Evolutionary conservation across 192 early-diverging fungal genomes (phyloP), one percentile per base, ranked within the genome.

Genomic region (Coemansia sp.): DNA sequence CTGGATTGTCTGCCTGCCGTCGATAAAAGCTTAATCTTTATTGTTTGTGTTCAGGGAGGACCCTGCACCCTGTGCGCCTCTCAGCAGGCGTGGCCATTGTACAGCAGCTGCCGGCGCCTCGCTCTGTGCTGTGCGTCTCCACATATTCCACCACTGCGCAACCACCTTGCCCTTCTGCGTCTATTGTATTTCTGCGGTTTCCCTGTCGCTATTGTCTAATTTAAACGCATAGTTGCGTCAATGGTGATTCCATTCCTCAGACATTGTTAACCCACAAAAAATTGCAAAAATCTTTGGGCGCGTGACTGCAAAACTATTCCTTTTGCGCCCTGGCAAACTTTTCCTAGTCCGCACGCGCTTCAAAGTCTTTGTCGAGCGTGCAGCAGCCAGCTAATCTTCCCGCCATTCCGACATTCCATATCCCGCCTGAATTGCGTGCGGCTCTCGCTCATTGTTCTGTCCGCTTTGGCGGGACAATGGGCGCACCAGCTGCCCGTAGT

Each of bases 201-300:
- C n/a, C 46, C 46, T 54, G 26, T 28, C 52, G n/a, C 52, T 54
- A 54, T 54, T 54, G 52, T 54, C 52, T 54, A 54, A 54, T 54
- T 28, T 17, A 15, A 12, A 12, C 52, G n/a, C 12, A 5, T 19
- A 14, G 5, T 28, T n/a, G 52, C 52, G 26, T 21, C 6, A 54
- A 10, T 54, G 46, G 19, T 19, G 20, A 26, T 14, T 10, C 21
- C 26, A 21, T 54, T n/a, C 23, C 28, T 28, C 14, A 12, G 23
- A 21, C 52, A 54, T 15, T 25, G 26, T 26, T 54, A 54, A 31
- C 52, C 26, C 46, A 19, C 46, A 47, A 25, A 25, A 25, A 25
- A 25, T 1, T 25, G 23, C 23, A 25, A 25, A 25, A 25, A 3
- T 25, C 23, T 3, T 25, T 25, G 23, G 23, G 23, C 23, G 15